These are phyloP conservation scores for Stagonosporopsis vannaccii DNA, from an alignment of 2,329 filamentous ascomycete species.

Conservation along the genomic window DNA sequence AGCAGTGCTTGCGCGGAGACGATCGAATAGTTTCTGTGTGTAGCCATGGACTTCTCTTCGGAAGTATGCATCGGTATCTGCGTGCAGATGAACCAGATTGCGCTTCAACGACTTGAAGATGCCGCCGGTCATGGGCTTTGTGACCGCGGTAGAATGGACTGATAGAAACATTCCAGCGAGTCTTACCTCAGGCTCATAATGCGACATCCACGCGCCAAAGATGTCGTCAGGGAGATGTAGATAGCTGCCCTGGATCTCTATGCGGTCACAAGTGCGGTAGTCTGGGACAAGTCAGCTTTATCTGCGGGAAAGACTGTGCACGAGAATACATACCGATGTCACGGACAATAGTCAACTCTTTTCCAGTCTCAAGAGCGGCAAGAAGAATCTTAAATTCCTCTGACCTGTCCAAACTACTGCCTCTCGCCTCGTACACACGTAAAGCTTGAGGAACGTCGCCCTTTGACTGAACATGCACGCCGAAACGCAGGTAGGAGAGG, in stretches of 20 bases:
- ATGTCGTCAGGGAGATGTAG: constrained; percentile 62
- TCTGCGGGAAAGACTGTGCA: neutral
- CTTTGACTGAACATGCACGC: constrained; percentile 31
- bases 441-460: constrained; percentile 27
- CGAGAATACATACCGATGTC: constrained; percentile 45
- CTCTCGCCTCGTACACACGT: constrained; percentile 1
- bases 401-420: constrained; percentile 21
- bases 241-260: constrained; percentile 42
- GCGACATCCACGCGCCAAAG: constrained; percentile 49
- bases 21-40: constrained; percentile 77
- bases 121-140: constrained; percentile 71
- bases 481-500: constrained; percentile 49
- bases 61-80: constrained; percentile 86
- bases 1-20: constrained; percentile 59
- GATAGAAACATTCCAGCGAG: constrained; percentile 83
- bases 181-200: constrained; percentile 62
- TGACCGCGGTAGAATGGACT: constrained; percentile 76
- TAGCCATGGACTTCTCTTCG: constrained; percentile 80
- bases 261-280: constrained; percentile 26
- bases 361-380: constrained; percentile 54
- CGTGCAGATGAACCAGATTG: constrained; percentile 75
- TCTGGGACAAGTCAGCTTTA: constrained; percentile 26
- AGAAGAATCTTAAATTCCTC: constrained; percentile 47
- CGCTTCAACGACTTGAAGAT: constrained; percentile 69
- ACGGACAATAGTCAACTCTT: constrained; percentile 55